Percentiles rank a stretch among this genome's conserved stretches.
These are phyloP conservation scores for Apiotrichum gracile DNA, from an alignment of 1,284 basidiomycete species.

Conservation along the genomic window DNA sequence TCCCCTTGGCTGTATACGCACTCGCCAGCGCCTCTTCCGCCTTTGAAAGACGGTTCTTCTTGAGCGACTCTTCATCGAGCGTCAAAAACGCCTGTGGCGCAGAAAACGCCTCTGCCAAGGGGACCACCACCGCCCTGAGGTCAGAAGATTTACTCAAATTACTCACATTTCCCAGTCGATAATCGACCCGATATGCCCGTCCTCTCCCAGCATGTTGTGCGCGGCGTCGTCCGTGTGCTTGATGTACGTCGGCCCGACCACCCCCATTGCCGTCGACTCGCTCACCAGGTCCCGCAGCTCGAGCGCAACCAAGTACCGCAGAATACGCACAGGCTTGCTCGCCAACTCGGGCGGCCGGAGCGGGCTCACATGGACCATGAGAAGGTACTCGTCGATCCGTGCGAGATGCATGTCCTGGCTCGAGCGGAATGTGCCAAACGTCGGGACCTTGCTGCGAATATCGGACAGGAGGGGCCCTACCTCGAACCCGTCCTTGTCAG, in stretches of 20 bases:
- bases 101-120: constrained; percentile 1
- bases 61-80: not conserved
- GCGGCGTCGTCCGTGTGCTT: constrained; percentile 1
- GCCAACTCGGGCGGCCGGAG: constrained; percentile 2
- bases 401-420: constrained; percentile 1
- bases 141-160: too few relatives aligned
- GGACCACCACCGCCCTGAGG: not conserved
- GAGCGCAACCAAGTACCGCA: constrained; percentile 1
- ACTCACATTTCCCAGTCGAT: constrained; percentile 7
- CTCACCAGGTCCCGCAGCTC: constrained; percentile 1
- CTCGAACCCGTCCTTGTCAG: not conserved
- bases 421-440: not conserved
- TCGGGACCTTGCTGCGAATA: not conserved
- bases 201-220: constrained; percentile 2
- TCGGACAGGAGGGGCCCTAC: not conserved
- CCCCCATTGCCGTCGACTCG: not conserved
- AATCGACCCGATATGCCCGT: not conserved
- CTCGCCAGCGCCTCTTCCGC: not conserved
- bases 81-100: not conserved
- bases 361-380: not conserved
- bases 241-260: not conserved
- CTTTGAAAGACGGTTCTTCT: not conserved
- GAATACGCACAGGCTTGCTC: not conserved
- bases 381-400: not conserved
- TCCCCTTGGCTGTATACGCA: not conserved